A percentile compares a stretch with the other conserved stretches of the same genome.
Conservation (phyloP, 2,329 filamentous ascomycete species). For the Phialocephala subalpina region DNA sequence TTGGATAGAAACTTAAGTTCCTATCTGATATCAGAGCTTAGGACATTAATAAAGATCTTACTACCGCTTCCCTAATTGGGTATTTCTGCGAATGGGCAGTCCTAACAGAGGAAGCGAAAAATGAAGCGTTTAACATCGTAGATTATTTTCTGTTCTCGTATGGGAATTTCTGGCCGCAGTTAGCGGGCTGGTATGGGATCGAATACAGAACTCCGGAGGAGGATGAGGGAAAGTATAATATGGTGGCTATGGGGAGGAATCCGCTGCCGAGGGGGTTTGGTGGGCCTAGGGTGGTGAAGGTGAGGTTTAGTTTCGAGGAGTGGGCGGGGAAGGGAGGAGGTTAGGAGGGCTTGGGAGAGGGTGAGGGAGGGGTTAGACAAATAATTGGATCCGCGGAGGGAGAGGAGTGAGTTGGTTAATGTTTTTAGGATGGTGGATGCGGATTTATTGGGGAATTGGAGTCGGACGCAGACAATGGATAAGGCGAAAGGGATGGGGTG, state of each 20-base stretch:
- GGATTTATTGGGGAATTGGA: slow-evolving; percentile 27
- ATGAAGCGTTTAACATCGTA: slow-evolving; percentile 52
- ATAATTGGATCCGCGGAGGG: slow-evolving; percentile 20
- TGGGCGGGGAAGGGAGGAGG: slow-evolving; percentile 19
- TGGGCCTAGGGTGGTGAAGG: slow-evolving; percentile 14
- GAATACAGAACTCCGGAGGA: slow-evolving; percentile 19
- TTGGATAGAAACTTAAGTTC: slow-evolving; percentile 45
- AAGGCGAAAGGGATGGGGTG: slow-evolving; percentile 22
- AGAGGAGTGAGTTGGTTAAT: slow-evolving; percentile 15
- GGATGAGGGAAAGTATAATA: slow-evolving; percentile 26
- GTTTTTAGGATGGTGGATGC: slow-evolving; percentile 27
- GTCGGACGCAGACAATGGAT: slow-evolving; percentile 28
- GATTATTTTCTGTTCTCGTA: slow-evolving; percentile 50
- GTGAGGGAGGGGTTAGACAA: slow-evolving; percentile 25
- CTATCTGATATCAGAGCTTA: slow-evolving; percentile 40
- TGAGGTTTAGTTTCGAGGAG: slow-evolving; percentile 25
- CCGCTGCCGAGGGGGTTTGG: slow-evolving; percentile 30
- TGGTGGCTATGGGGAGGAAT: slow-evolving; percentile 16
- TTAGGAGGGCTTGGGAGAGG: slow-evolving; percentile 23
- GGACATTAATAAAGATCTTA: slow-evolving; percentile 27
- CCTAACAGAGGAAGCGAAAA: slow-evolving; percentile 32
- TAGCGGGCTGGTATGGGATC: slow-evolving; percentile 44
- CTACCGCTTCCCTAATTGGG: slow-evolving; percentile 17
- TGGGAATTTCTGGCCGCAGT: slow-evolving; percentile 51
- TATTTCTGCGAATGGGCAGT: slow-evolving; percentile 33